Base-by-base conservation (phyloP, 1,284 basidiomycete genomes). In the Waitea zeae region DNA sequence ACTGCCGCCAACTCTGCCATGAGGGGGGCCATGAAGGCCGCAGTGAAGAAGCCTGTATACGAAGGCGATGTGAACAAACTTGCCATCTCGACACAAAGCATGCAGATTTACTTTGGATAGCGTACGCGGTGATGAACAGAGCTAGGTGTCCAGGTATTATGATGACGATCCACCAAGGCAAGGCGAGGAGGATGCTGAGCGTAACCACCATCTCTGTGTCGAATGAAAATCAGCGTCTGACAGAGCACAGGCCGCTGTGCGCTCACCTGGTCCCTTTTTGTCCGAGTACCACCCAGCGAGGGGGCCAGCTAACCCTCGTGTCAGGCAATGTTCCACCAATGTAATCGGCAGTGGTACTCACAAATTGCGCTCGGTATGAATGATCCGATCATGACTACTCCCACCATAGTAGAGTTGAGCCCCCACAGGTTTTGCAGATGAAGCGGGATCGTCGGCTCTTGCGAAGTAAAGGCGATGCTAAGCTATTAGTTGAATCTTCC, bases 381-480 rank as follows among this genome's bases (percentile, higher is more conserved):
- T n/a, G 67, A 66, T 6, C 70, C 77, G 33, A 86, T 58, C 47
- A 76, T 81, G 12, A 83, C 63, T 7, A 84, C 46, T 2, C 83
- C 82, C 15, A 83, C 72, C 49, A 66, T 63, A 4, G 57, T 53
- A 0, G 79, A 63, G 41, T 66, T 48, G 37, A 78, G 64, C n/a
- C 57, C 46, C 69, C 76, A 87, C 1, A 68, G 48, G 3, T 49
- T 48, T 42, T 75, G 64, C 22, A 83, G 50, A 42, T 75, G 72
- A 9, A 86, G 51, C 0, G 81, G 73, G 17, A 86, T 53, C 2
- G 75, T 63, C 4, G 78, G 71, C 38, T 82, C 78, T 44, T 65
- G 58, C 30, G 59, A 58, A 15, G 58, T 67, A 38, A 61, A 65
- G 1, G 69, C 50, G 12, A 74, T 47, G 1, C 77, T 80, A 35